Conservation (phyloP, 176 grass and related monocot species). For the Avena insularis region DNA sequence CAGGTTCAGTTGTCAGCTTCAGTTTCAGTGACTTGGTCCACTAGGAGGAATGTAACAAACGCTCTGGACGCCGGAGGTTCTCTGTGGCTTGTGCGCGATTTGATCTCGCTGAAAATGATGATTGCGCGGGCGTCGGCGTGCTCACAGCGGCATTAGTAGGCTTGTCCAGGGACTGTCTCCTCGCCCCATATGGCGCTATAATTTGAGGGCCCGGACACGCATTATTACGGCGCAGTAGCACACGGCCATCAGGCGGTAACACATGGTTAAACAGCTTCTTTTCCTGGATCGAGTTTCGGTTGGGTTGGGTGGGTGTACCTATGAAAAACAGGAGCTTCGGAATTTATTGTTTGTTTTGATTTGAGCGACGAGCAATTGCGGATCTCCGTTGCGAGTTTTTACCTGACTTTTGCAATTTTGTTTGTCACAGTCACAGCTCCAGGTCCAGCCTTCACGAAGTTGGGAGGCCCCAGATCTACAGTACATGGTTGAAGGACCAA, state of each 20-base stretch:
- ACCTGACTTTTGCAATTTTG: no score
- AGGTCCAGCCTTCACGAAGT: no score
- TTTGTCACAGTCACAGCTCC: no score
- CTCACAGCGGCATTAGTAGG: conserved; percentile 54
- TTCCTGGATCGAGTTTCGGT: background rate
- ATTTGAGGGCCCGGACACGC: conserved; percentile 39
- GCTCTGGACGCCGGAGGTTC: background rate
- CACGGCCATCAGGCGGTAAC: conserved; percentile 18
- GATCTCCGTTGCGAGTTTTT: no score
- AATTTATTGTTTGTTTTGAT: no score
- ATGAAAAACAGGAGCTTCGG: no score
- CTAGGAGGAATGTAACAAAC: conserved; percentile 18
- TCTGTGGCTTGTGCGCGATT: background rate
- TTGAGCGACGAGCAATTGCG: no score
- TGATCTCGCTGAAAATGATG: conserved; percentile 41
- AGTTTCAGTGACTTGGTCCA: conserved; percentile 17
- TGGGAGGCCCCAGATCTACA: no score
- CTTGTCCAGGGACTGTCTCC: conserved; percentile 50
- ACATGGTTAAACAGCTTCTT: conserved; percentile 27
- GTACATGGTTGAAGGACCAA: no score
- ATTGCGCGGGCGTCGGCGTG: conserved; percentile 55
- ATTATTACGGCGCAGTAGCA: conserved; percentile 18
- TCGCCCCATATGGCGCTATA: conserved; percentile 37
- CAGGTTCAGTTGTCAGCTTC: conserved; percentile 24
- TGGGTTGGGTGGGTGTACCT: conserved; percentile 5